Conservation (phyloP, 2,329 filamentous ascomycete genomes). For the Venturia nashicola region DNA sequence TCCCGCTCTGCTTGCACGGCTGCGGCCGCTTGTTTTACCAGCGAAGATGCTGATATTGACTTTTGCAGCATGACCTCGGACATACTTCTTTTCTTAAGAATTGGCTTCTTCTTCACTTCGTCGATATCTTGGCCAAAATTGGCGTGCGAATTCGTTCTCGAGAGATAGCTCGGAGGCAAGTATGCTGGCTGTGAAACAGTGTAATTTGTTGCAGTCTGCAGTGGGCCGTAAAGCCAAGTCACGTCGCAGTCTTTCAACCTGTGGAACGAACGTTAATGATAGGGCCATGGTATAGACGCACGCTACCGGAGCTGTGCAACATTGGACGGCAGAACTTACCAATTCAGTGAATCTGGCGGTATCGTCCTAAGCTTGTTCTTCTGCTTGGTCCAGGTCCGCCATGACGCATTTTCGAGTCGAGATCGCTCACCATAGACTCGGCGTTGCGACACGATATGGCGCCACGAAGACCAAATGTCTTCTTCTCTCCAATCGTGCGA, state of each 20-base stretch:
- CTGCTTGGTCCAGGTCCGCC: constrained; percentile 91
- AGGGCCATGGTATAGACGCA: constrained; percentile 16
- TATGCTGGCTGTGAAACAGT: constrained; percentile 35
- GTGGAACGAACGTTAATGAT: constrained; percentile 15
- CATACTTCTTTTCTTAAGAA: constrained; percentile 92
- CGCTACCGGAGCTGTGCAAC: constrained; percentile 10
- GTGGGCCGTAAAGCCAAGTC: constrained; percentile 90
- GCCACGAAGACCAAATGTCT: constrained; percentile 96
- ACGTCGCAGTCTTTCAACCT: constrained; percentile 97
- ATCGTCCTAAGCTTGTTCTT: constrained; percentile 81
- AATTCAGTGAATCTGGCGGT: constrained; percentile 84
- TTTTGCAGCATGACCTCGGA: constrained; percentile 89
- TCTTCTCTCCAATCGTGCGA: constrained; percentile 91
- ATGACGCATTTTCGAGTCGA: constrained; percentile 87
- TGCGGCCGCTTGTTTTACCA: constrained; percentile 79
- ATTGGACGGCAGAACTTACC: constrained; percentile 44
- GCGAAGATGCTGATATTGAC: constrained; percentile 75
- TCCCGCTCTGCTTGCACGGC: constrained; percentile 73
- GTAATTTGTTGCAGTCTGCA: constrained; percentile 59
- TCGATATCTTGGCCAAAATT: constrained; percentile 22
- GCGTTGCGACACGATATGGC: constrained; percentile 73
- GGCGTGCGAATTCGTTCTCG: constrained; percentile 54
- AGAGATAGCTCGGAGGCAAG: constrained; percentile 42
- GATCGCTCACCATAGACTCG: constrained; percentile 69
- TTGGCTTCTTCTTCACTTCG: constrained; percentile 25